Percentiles rank a stretch among this genome's conserved stretches.
phyloP scores from a whole-genome alignment of 306 rosid genomes.

The Alnus rubra region DNA sequence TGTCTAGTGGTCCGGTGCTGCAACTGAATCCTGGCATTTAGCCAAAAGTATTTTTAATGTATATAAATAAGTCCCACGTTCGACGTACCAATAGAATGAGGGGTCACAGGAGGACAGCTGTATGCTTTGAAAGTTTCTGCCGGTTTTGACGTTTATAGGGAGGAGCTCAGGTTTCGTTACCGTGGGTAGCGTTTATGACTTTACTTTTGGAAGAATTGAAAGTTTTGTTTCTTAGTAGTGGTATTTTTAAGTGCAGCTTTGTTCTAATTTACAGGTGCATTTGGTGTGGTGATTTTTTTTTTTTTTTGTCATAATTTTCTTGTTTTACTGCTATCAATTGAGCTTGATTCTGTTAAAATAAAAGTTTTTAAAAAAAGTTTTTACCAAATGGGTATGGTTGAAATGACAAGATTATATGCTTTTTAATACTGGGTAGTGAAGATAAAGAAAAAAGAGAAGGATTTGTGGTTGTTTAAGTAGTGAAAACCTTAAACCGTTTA shows the following conservation, averaged over 20 bases:
- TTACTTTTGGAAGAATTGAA: not conserved
- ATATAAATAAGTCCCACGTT: not conserved
- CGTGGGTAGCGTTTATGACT: not conserved
- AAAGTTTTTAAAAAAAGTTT: not conserved
- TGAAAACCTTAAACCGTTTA: too few species aligned
- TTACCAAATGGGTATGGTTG: not conserved
- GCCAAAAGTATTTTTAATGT: not conserved
- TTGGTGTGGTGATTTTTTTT: too few species aligned
- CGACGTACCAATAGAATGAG: too few species aligned
- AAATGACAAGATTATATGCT: not conserved
- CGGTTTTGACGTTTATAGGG: not conserved
- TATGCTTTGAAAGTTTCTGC: not conserved
- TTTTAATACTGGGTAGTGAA: too few species aligned
- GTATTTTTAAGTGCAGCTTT: too few species aligned
- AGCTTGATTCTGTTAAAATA: not conserved
- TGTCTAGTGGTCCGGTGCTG: not conserved
- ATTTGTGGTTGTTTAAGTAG: too few species aligned
- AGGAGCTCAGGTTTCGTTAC: not conserved
- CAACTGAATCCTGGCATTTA: not conserved
- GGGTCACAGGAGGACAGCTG: too few species aligned
- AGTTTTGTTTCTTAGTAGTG: too few species aligned
- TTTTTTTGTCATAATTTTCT: too few species aligned
- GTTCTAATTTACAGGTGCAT: too few species aligned
- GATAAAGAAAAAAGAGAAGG: too few species aligned
- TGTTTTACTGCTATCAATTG: not conserved